Evolutionary conservation across 1,284 basidiomycete species (phyloP).

Genomic region (Cryptococcus sp.): DNA sequence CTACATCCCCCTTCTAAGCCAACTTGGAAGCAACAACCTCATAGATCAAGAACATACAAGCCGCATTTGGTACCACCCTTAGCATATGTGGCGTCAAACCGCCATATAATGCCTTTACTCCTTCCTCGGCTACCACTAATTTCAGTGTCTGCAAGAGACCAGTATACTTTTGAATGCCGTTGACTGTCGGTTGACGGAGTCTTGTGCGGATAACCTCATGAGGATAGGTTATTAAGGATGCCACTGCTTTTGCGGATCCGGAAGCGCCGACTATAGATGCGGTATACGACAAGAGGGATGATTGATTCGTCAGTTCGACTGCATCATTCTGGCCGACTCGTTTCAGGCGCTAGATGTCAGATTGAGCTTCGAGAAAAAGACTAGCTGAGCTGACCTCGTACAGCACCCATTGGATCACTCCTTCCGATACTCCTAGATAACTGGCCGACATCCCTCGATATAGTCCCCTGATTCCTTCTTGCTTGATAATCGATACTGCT

Average conservation of each 20-base stretch:
- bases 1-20: slow-evolving; percentile 4
- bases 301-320: slow-evolving; percentile 55
- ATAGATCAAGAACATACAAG: slow-evolving; percentile 72
- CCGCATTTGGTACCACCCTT: slow-evolving; percentile 94
- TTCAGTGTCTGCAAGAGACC: slow-evolving; percentile 80
- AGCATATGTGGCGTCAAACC: slow-evolving; percentile 92
- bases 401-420: slow-evolving; percentile 95
- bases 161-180: slow-evolving; percentile 66
- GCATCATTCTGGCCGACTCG: slow-evolving; percentile 24
- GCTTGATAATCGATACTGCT: slow-evolving; percentile 67
- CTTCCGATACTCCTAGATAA: slow-evolving; percentile 93
- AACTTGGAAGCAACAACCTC: slow-evolving; percentile 45
- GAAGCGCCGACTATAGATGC: slow-evolving; percentile 80
- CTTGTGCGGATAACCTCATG: slow-evolving; percentile 95
- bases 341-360: slow-evolving; percentile 34
- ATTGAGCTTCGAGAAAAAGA: not conserved
- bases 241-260: slow-evolving; percentile 88
- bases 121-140: slow-evolving; percentile 86
- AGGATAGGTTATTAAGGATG: slow-evolving; percentile 90
- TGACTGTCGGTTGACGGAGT: slow-evolving; percentile 73
- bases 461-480: slow-evolving; percentile 82
- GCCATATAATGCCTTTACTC: slow-evolving; percentile 71
- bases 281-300: slow-evolving; percentile 53
- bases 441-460: slow-evolving; percentile 94
- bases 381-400: slow-evolving; percentile 60